Conservation (phyloP, 345 rosid genomes). For the Sisymbrium irio region DNA sequence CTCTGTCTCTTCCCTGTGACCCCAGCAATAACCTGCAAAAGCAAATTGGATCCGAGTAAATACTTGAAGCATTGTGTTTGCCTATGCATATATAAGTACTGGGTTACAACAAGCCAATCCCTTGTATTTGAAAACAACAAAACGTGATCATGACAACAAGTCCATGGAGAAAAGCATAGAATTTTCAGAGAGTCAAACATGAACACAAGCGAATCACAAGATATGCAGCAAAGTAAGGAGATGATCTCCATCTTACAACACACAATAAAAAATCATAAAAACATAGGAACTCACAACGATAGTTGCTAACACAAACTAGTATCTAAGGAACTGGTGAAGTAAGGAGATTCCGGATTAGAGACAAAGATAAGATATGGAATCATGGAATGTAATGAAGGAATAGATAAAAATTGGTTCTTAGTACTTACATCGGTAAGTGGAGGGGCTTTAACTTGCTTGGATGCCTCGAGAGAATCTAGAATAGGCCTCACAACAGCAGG, state of each 20-base stretch:
- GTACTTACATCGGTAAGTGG: conserved; percentile 70
- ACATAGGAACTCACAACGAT: not conserved
- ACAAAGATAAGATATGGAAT: not conserved
- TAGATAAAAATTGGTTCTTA: no score
- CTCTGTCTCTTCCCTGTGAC: conserved; percentile 71
- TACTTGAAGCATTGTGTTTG: not conserved
- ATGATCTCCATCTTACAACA: not conserved
- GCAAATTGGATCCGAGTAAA: not conserved
- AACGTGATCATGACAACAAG: not conserved
- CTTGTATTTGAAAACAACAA: not conserved
- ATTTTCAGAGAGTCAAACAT: not conserved
- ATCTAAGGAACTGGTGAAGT: not conserved
- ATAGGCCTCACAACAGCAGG: conserved; percentile 98
- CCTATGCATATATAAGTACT: not conserved
- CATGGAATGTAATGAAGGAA: no score
- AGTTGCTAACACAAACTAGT: not conserved
- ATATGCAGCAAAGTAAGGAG: not conserved
- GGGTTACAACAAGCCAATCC: no score
- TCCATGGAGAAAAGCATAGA: not conserved
- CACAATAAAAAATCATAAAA: not conserved
- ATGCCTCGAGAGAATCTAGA: conserved; percentile 79
- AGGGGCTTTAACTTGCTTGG: conserved; percentile 79
- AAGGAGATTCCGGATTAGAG: not conserved
- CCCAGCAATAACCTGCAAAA: conserved; percentile 75
- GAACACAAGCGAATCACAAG: not conserved